Base-by-base conservation (phyloP, 257 asterid genomes). In the Plantago elongata region DNA sequence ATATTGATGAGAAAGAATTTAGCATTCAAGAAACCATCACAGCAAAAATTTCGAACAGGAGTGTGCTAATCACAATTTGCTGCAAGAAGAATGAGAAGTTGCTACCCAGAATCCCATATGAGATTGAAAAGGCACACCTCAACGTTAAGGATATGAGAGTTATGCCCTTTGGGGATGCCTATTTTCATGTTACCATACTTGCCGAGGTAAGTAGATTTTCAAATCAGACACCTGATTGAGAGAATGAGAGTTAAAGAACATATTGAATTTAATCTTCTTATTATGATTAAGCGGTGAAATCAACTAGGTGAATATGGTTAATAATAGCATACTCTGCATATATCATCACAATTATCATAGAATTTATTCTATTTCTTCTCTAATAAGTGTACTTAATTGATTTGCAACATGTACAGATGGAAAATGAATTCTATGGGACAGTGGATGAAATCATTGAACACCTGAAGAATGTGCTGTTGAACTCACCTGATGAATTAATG, bases 41-140 rank as follows among this genome's bases (percentile, higher is more conserved):
- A 58, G 72, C 63, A n/a, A 73, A 63, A 63, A 68, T 77, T 42
- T 27, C 49, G 51, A 58, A 61, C 18, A 51, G 64, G 10, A 73
- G 27, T 46, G 73, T 77, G 30, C 70, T 77, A 11, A 70, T 77
- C 4, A 77, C 73, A 54, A 67, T 77, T 14, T 51, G 61, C 10
- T 70, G 69, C 57, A 61, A 56, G 46, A 73, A 73, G 62, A 57
- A 38, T 10, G 60, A 63, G 13, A 64, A 76, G 27, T 49, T 68
- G 50, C 14, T 60, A 40, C 47, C 62, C 64, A 69, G 45, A 48
- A 37, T 77, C 30, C 51, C 65, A 16, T 6, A 3, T 0, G 65
- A 66, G 65, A 43, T 77, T 60, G 77, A 74, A 50, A 65, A 73
- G 11, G 63, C 73, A 57, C 66, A 67, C 43, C 74, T 77, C 30